Evolutionary conservation across 768 basidiomycete species (phyloP).

Genomic region (Suillus sp.): DNA sequence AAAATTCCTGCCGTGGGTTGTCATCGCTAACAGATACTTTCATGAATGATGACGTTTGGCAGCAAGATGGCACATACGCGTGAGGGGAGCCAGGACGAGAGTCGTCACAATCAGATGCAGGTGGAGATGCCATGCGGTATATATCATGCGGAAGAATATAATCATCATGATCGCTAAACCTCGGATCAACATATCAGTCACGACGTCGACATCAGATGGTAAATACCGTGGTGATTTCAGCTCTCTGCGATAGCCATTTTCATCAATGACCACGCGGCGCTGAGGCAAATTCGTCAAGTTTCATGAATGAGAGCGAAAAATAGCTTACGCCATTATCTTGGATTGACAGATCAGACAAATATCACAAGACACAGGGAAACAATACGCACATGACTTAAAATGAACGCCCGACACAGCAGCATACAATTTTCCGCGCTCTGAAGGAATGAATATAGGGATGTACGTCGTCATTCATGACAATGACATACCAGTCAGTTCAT

Average conservation of each 20-base stretch:
- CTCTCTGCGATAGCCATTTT: neutral
- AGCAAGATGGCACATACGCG: neutral
- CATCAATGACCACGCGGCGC: conserved; percentile 2
- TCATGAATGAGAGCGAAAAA: neutral
- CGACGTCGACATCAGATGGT: neutral
- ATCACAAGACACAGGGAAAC: neutral
- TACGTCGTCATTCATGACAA: neutral
- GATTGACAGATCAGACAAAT: neutral
- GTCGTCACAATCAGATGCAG: neutral
- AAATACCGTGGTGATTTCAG: neutral
- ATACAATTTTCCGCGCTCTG: conserved; percentile 19
- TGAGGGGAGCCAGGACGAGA: conserved; percentile 1
- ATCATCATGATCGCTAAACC: neutral
- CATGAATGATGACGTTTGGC: neutral
- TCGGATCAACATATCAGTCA: neutral
- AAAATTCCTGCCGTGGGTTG: neutral
- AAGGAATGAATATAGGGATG: neutral
- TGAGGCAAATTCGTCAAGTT: neutral
- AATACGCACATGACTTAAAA: conserved; percentile 19
- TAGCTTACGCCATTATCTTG: conserved; percentile 1
- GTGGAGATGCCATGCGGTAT: neutral
- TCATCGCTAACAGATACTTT: neutral
- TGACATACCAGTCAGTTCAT: conserved; percentile 15
- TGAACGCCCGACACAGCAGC: conserved; percentile 19
- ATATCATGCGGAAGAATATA: too few species aligned